Conservation (phyloP, 768 basidiomycete genomes). For the Boletus vermiculosoides region DNA sequence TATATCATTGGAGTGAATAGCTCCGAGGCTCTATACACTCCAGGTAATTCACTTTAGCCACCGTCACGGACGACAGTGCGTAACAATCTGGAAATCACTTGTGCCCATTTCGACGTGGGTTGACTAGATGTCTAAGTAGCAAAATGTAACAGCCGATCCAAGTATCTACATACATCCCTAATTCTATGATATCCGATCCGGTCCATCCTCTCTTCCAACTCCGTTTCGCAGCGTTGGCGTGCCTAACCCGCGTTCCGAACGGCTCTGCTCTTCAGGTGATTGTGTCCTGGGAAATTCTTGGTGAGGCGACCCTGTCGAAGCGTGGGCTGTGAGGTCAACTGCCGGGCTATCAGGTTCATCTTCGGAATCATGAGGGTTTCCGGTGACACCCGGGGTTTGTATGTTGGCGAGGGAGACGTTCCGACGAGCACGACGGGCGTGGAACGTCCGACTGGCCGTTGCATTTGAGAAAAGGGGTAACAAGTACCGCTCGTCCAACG, state of each 20-base stretch:
- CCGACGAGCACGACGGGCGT: constrained; percentile 69
- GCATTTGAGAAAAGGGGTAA: constrained; percentile 92
- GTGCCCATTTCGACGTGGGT: not conserved
- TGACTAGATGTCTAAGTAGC: constrained; percentile 1
- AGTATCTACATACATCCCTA: not conserved
- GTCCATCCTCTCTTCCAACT: constrained; percentile 29
- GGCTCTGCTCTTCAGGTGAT: constrained; percentile 46
- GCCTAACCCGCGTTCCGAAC: constrained; percentile 60
- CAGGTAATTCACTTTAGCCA: not conserved
- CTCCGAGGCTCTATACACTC: not conserved
- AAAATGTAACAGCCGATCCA: not conserved
- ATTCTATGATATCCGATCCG: constrained; percentile 2
- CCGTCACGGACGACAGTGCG: too few relatives aligned
- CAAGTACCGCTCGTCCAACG: constrained; percentile 91
- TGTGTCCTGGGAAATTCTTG: constrained; percentile 23
- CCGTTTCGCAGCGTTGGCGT: constrained; percentile 62
- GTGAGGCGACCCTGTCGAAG: constrained; percentile 3
- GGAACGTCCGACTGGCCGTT: constrained; percentile 83
- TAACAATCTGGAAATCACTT: not conserved
- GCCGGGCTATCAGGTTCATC: constrained; percentile 43
- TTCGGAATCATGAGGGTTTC: constrained; percentile 38
- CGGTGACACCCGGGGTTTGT: constrained; percentile 24
- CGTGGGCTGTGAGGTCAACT: constrained; percentile 41
- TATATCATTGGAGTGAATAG: not conserved
- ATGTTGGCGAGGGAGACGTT: constrained; percentile 30